These are phyloP conservation scores for Macadamia tetraphylla DNA, from an alignment of 164 flowering plant genomes.

Conservation along the genomic window DNA sequence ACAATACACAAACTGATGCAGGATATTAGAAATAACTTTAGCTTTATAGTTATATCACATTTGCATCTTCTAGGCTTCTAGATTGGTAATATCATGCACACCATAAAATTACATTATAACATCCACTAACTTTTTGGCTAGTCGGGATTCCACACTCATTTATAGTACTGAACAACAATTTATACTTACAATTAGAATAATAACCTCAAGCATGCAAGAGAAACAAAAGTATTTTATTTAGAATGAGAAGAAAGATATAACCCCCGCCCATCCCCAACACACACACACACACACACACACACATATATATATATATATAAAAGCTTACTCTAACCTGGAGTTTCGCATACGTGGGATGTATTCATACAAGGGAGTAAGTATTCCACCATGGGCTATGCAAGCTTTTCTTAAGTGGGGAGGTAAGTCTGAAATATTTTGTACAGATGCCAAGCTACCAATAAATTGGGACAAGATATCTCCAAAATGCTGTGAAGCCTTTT, in stretches of 20 bases:
- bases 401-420: constrained; percentile 81
- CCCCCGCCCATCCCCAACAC: too few relatives aligned
- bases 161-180: not conserved
- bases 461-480: constrained; percentile 85
- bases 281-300: too few relatives aligned
- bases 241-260: too few relatives aligned
- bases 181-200: not conserved
- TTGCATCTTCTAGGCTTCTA: too few relatives aligned
- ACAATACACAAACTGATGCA: not conserved
- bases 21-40: not conserved
- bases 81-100: too few relatives aligned
- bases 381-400: constrained; percentile 77
- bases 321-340: constrained; percentile 59
- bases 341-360: constrained; percentile 86
- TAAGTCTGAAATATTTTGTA: constrained; percentile 38
- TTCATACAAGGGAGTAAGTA: constrained; percentile 70
- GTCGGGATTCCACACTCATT: too few relatives aligned
- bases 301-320: too few relatives aligned
- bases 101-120: too few relatives aligned
- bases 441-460: constrained; percentile 68
- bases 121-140: too few relatives aligned
- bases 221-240: constrained; percentile 1
- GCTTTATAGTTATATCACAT: too few relatives aligned
- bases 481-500: constrained; percentile 93
- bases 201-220: not conserved